Evolutionary conservation across 176 grass and related monocot genomes (phyloP), one percentile per base, ranked within the genome.

Genomic region (Dactylis glomerata): DNA sequence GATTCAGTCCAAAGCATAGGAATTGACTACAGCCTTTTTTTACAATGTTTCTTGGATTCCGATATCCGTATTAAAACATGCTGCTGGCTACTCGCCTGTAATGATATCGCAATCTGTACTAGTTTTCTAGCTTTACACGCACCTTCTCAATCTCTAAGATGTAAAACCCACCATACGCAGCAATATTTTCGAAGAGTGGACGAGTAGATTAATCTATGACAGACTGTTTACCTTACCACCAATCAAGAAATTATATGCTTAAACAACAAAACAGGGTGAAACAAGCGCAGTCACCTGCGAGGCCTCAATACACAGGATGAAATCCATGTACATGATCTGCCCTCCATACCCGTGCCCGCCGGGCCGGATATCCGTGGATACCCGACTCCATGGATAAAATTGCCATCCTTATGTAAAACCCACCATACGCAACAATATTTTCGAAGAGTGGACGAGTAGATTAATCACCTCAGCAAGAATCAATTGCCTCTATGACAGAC

Each of bases 201-300:
- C 38, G 6, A 83, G 37, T 31, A 63, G 13, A 63, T 63, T 31
- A 6, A 30, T 80, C 8, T 42, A 2, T 32, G 12, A 57, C 28
- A 41, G 10, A 77, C 74, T 56, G 13, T 40, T 40, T 22, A 51
- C 10, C 2, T 37, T 67, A 76, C n/a, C n/a, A n/a, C 7, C 7
- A n/a, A 38, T 69, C 27, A 28, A 63, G 15, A 3, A 62, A 64
- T 46, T 22, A 8, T n/a, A 50, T 30, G 45, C 54, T 10, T 17
- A 22, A 68, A 11, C 10, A 5, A 3, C 26, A 52, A 66, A 49
- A 52, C 27, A 10, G 38, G 61, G 2, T 56, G 6, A 22, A 79
- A 68, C 23, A 57, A 58, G 68, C 59, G 8, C 19, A 56, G 16
- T 82, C 62, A 92, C 91, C 87, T 94, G 86, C 1, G 86, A 95